These are phyloP conservation scores for Skeletonema tropicum DNA, from an alignment of 108 stramenopile genomes.

Conservation along the genomic window DNA sequence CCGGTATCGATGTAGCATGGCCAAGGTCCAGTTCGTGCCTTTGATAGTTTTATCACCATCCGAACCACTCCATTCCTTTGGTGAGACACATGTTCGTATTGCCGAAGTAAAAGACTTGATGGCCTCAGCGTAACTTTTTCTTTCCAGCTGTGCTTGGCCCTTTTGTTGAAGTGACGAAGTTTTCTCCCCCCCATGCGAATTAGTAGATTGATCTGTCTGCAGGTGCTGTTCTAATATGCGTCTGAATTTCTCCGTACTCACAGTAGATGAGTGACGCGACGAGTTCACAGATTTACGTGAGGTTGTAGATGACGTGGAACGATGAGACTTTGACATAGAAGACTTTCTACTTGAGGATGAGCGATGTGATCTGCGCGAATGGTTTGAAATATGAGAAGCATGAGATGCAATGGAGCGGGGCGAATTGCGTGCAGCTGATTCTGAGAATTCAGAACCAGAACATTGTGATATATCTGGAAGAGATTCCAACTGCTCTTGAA, in stretches of 20 bases:
- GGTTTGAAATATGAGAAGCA: neutral
- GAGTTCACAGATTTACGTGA: neutral
- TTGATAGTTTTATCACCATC: neutral
- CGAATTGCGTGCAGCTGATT: neutral
- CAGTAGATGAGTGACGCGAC: too few relatives aligned
- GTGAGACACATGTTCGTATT: neutral
- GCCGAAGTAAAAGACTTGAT: slow-evolving; percentile 1
- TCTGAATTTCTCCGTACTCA: too few relatives aligned
- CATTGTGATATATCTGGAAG: neutral
- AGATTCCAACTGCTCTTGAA: neutral
- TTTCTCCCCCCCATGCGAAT: neutral
- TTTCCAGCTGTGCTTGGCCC: neutral
- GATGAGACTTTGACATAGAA: neutral
- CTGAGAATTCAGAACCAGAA: neutral
- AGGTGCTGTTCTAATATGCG: too few relatives aligned
- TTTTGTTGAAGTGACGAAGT: neutral
- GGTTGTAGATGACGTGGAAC: neutral
- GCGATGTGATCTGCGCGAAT: neutral
- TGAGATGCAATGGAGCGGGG: neutral
- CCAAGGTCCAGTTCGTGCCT: neutral
- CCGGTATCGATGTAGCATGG: slow-evolving; percentile 56
- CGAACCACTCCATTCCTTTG: neutral
- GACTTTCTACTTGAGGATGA: neutral
- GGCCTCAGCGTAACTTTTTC: neutral
- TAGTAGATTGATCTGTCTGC: too few relatives aligned